Conservation (phyloP, 129 eudicot species). For the Glebionis coronaria region DNA sequence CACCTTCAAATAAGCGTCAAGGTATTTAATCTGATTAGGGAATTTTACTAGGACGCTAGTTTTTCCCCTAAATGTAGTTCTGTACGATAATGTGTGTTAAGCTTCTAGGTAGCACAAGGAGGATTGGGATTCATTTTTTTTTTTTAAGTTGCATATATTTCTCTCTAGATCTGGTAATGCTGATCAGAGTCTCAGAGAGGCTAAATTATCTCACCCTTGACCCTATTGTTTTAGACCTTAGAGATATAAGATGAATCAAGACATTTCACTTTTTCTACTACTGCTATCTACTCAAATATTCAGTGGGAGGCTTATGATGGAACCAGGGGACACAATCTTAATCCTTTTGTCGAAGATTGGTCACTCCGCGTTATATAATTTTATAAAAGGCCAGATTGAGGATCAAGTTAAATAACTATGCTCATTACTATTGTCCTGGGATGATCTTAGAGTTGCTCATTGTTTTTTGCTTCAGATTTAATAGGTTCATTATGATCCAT, state of each 20-base stretch:
- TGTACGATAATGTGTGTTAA: not conserved
- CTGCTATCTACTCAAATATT: too few relatives aligned
- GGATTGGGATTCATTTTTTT: not conserved
- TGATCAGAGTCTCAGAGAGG: constrained; percentile 12
- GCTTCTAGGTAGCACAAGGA: constrained; percentile 14
- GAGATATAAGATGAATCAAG: constrained; percentile 4
- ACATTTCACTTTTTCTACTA: not conserved
- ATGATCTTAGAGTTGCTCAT: not conserved
- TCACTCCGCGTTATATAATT: too few relatives aligned
- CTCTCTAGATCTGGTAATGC: not conserved
- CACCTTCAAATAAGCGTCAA: constrained; percentile 60
- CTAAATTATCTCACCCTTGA: constrained; percentile 2
- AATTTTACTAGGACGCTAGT: constrained; percentile 4
- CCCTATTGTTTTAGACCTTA: not conserved
- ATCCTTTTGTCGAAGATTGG: too few relatives aligned
- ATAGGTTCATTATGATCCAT: not conserved
- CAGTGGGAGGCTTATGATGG: too few relatives aligned
- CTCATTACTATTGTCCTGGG: not conserved
- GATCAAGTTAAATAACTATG: constrained; percentile 3
- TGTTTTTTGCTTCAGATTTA: constrained; percentile 7
- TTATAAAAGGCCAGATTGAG: constrained; percentile 2
- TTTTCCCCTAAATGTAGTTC: not conserved
- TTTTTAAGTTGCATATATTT: constrained; percentile 6
- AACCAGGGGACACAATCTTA: too few relatives aligned
- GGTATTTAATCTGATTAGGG: constrained; percentile 41